These are phyloP conservation scores for Puya raimondii DNA, from an alignment of 176 grass and related monocot genomes.

Conservation along the genomic window DNA sequence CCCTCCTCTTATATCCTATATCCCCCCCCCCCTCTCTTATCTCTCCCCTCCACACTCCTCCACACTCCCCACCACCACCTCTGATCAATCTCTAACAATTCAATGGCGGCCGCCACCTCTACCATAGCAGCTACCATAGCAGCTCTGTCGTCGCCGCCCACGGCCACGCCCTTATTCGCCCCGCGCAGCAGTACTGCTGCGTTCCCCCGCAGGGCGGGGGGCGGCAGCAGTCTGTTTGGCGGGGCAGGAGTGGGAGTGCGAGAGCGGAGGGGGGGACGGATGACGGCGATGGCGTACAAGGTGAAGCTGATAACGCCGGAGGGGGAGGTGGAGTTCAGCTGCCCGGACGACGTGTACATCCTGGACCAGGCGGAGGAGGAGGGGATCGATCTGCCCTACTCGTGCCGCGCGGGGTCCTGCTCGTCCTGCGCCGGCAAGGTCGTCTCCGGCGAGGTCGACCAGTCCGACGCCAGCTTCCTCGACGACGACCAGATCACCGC, in stretches of 20 bases:
- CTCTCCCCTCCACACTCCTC: background rate
- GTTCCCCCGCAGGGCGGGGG: conserved; percentile 5
- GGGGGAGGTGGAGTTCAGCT: conserved; percentile 17
- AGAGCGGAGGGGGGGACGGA: background rate
- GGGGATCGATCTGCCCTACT: conserved; percentile 61
- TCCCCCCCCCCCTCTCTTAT: background rate
- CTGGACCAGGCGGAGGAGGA: conserved; percentile 56
- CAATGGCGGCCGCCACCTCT: conserved; percentile 2
- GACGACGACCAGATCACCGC: conserved; percentile 44
- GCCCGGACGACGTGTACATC: conserved; percentile 53
- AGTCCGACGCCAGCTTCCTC: conserved; percentile 69
- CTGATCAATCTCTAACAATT: too few species aligned
- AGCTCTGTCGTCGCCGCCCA: conserved; percentile 40
- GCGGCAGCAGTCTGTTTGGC: background rate
- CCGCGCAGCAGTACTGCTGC: background rate
- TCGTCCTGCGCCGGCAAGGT: conserved; percentile 71
- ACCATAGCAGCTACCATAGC: conserved; percentile 19
- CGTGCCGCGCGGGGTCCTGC: conserved; percentile 63
- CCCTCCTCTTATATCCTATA: conserved; percentile 7
- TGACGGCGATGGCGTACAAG: conserved; percentile 34
- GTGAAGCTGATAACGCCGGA: conserved; percentile 27
- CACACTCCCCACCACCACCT: background rate
- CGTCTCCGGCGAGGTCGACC: conserved; percentile 45
- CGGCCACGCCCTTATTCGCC: conserved; percentile 26
- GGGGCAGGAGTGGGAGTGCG: background rate